Percentiles rank a stretch among this genome's conserved stretches.
Evolutionary conservation across 2,329 filamentous ascomycete species (phyloP).

Genomic region (Drechslerella dactyloides): DNA sequence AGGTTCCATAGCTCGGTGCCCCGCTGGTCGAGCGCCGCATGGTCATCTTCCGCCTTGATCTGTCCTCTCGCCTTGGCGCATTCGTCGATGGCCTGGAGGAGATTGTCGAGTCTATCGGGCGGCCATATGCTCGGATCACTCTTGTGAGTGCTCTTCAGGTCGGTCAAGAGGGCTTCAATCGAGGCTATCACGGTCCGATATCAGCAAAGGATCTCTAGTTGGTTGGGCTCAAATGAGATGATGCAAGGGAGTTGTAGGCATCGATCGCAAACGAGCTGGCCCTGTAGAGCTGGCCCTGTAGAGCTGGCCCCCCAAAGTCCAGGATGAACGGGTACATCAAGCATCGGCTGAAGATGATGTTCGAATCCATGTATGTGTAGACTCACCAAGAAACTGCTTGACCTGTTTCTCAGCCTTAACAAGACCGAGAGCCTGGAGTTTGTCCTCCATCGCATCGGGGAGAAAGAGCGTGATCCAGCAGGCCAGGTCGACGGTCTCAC

Average conservation of each 20-base stretch:
- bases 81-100: slow-evolving; percentile 20
- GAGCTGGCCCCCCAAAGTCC: no score
- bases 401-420: slow-evolving; percentile 37
- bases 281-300: no score
- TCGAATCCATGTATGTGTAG: neutral
- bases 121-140: slow-evolving; percentile 22
- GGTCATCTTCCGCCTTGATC: slow-evolving; percentile 30
- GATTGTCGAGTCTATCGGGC: slow-evolving; percentile 12
- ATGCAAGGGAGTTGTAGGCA: no score
- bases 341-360: neutral
- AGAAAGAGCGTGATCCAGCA: no score
- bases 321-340: no score
- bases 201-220: no score
- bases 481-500: no score
- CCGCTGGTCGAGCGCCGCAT: slow-evolving; percentile 39
- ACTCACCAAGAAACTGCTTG: slow-evolving; percentile 40
- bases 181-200: neutral
- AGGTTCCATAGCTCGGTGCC: slow-evolving; percentile 44
- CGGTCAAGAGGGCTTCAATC: slow-evolving; percentile 14
- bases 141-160: slow-evolving; percentile 24
- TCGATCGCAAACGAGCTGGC: no score
- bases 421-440: slow-evolving; percentile 21
- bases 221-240: no score
- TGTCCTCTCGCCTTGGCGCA: slow-evolving; percentile 35
- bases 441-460: slow-evolving; percentile 35